Conservation (phyloP, 2,329 filamentous ascomycete genomes). For the Pochonia chlamydosporia region DNA sequence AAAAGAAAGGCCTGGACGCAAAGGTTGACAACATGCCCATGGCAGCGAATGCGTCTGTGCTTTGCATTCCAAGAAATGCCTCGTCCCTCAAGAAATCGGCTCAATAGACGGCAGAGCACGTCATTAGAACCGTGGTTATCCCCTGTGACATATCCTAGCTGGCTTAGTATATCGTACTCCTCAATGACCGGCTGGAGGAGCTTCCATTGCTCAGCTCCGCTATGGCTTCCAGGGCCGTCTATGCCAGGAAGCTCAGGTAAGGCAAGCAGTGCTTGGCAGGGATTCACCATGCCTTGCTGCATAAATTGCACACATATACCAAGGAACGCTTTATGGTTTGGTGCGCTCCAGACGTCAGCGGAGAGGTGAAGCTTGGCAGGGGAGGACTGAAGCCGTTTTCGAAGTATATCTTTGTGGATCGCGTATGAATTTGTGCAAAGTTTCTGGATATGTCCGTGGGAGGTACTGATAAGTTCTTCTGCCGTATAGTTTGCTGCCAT, state of each 20-base stretch:
- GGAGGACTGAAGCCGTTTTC: slow-evolving; percentile 2
- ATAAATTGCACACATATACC: slow-evolving; percentile 3
- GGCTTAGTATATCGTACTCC: background rate
- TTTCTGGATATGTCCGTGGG: slow-evolving; percentile 2
- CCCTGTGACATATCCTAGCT: background rate
- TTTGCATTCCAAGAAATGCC: background rate
- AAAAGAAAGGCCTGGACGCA: background rate
- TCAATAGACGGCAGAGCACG: background rate
- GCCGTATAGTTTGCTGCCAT: slow-evolving; percentile 1
- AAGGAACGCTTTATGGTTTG: slow-evolving; percentile 5
- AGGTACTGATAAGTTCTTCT: slow-evolving; percentile 1
- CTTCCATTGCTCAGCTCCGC: slow-evolving; percentile 1
- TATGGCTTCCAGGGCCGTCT: too few relatives aligned
- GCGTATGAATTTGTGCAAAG: slow-evolving; percentile 5
- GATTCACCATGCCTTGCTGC: too few relatives aligned
- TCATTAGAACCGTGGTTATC: slow-evolving; percentile 3
- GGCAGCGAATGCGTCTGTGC: background rate
- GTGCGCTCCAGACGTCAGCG: slow-evolving; percentile 2
- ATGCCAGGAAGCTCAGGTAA: too few relatives aligned
- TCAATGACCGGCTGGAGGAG: background rate
- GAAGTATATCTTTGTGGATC: slow-evolving; percentile 7
- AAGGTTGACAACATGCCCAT: too few relatives aligned
- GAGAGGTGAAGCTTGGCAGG: slow-evolving; percentile 3
- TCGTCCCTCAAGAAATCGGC: background rate
- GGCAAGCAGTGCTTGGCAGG: too few relatives aligned